Conservation (phyloP, 306 rosid genomes). For the Parietaria judaica region DNA sequence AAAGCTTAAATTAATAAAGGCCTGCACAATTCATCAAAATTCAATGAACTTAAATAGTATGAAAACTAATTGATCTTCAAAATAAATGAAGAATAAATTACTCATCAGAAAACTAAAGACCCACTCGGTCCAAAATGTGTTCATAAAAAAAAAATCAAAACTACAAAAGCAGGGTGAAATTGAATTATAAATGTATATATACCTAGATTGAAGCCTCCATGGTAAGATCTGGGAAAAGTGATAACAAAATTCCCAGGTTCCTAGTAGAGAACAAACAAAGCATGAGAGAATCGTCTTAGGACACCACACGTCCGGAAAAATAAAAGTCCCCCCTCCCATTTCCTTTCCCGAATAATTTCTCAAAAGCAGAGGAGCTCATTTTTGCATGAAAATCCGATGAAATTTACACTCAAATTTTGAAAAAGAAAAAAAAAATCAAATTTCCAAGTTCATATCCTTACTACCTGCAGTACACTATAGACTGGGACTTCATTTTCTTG, state of each 20-base stretch:
- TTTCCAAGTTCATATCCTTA: conserved; percentile 9
- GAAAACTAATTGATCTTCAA: too few species aligned
- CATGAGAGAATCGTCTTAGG: conserved; percentile 18
- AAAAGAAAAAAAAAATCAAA: not conserved
- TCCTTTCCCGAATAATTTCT: not conserved
- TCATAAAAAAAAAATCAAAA: too few species aligned
- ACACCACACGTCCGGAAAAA: not conserved
- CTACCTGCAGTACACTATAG: conserved; percentile 78
- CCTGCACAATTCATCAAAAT: too few species aligned
- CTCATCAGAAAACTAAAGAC: too few species aligned
- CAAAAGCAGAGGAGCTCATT: not conserved
- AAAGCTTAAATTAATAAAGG: too few species aligned
- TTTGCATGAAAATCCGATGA: not conserved
- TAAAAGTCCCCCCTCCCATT: conserved; percentile 4
- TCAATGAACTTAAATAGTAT: too few species aligned
- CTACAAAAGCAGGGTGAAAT: not conserved
- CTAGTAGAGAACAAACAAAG: conserved; percentile 36
- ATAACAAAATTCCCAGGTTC: conserved; percentile 98
- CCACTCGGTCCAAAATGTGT: too few species aligned
- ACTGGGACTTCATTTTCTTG: conserved; percentile 87
- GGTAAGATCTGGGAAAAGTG: conserved; percentile 93
- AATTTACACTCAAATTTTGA: not conserved
- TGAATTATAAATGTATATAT: conserved; percentile 19
- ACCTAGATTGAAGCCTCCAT: conserved; percentile 99
- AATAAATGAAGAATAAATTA: too few species aligned